Conservation (phyloP, 148 eudicot genomes). For the Rhododendron ovatum region DNA sequence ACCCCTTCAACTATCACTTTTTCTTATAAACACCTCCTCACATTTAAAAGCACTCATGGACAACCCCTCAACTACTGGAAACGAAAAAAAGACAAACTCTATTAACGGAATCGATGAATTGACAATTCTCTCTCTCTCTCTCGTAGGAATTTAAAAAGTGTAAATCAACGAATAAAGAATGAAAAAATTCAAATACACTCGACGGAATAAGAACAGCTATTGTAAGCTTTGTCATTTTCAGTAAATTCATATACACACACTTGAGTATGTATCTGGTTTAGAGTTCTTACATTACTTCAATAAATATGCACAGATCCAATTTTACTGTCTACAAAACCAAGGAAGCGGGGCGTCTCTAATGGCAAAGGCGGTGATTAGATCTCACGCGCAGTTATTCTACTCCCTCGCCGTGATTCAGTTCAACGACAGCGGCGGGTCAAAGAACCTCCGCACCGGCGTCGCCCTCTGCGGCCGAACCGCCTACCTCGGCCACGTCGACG, state of each 20-base stretch:
- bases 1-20: no score
- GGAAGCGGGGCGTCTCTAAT: slow-evolving; percentile 30
- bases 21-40: no score
- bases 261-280: not conserved
- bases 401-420: slow-evolving; percentile 44
- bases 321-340: slow-evolving; percentile 35
- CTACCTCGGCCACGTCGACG: slow-evolving; percentile 35
- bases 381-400: slow-evolving; percentile 37
- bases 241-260: not conserved
- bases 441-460: slow-evolving; percentile 30
- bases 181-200: no score
- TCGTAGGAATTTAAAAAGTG: not conserved
- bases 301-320: slow-evolving; percentile 31
- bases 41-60: no score
- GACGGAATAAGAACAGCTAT: not conserved
- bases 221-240: not conserved
- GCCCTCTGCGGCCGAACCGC: slow-evolving; percentile 42
- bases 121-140: no score
- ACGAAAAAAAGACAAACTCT: no score
- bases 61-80: no score
- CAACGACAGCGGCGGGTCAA: slow-evolving; percentile 44
- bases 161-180: not conserved
- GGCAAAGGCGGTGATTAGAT: slow-evolving; percentile 35
- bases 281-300: not conserved
- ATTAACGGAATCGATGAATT: no score